A percentile compares a stretch with the other conserved stretches of the same genome.
phyloP scores from a whole-genome alignment of 345 rosid species.

The Geranium rotundifolium region DNA sequence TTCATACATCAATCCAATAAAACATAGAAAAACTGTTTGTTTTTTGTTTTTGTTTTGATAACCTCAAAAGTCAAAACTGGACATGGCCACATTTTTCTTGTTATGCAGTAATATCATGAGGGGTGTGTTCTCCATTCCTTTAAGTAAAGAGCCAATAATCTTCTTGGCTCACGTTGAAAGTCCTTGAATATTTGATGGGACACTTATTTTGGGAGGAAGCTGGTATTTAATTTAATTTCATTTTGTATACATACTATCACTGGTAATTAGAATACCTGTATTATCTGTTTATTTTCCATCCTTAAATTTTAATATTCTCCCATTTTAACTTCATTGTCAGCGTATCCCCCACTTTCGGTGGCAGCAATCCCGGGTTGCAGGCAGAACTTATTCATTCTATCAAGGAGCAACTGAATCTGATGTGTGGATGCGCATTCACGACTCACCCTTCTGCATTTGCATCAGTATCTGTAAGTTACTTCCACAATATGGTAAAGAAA shows the following conservation, averaged over 20 bases:
- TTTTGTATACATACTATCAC: not conserved
- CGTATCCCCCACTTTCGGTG: conserved; percentile 72
- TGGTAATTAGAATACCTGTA: not conserved
- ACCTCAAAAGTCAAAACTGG: too few species aligned
- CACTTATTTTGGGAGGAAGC: too few species aligned
- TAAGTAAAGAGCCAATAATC: too few species aligned
- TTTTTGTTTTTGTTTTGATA: too few species aligned
- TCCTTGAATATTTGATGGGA: too few species aligned
- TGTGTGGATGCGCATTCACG: conserved; percentile 55
- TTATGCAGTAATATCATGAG: too few species aligned
- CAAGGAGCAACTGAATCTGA: conserved; percentile 63
- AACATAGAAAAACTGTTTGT: too few species aligned
- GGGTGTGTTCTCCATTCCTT: too few species aligned
- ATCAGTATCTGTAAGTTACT: conserved; percentile 57
- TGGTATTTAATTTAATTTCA: too few species aligned
- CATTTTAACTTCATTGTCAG: conserved; percentile 21
- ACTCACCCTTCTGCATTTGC: conserved; percentile 71
- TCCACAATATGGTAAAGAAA: not conserved
- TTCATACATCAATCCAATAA: too few species aligned
- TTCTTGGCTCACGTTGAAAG: too few species aligned
- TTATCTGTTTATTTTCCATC: not conserved
- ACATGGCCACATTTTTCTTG: too few species aligned
- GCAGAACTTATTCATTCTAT: conserved; percentile 72
- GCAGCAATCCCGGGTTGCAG: conserved; percentile 77
- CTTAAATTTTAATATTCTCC: conserved; percentile 2